Evolutionary conservation across 2,329 filamentous ascomycete genomes (phyloP).

Genomic region (Corniculantispora saksenae): DNA sequence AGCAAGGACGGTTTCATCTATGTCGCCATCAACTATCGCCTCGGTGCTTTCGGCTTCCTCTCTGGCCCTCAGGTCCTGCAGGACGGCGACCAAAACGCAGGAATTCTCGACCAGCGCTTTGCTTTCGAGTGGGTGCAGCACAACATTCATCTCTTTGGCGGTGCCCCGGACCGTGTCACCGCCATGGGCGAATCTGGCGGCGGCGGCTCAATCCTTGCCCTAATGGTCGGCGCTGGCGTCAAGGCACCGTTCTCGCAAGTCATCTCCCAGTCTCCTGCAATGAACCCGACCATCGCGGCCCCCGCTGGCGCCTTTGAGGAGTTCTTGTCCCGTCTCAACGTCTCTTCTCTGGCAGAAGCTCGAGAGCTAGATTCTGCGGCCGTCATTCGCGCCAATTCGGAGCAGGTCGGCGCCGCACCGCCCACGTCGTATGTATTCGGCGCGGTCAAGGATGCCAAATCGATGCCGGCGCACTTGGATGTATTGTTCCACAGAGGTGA

Average conservation of each 20-base stretch:
- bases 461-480: not conserved
- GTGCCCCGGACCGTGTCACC: constrained; percentile 44
- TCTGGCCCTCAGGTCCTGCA: constrained; percentile 7
- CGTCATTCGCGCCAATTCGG: constrained; percentile 20
- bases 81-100: constrained; percentile 28
- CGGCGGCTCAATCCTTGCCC: constrained; percentile 41
- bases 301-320: constrained; percentile 6
- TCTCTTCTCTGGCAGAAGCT: constrained; percentile 13
- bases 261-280: constrained; percentile 19
- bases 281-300: not conserved
- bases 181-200: constrained; percentile 50
- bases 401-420: constrained; percentile 16
- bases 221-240: constrained; percentile 28
- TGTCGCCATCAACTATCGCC: constrained; percentile 40
- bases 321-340: constrained; percentile 19
- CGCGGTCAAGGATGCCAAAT: constrained; percentile 11
- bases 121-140: constrained; percentile 40
- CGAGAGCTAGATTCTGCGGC: constrained; percentile 7
- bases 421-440: constrained; percentile 15
- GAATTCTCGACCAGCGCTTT: constrained; percentile 42
- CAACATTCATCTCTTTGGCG: constrained; percentile 46
- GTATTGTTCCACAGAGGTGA: constrained; percentile 5
- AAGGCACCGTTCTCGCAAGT: constrained; percentile 35
- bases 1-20: constrained; percentile 35
- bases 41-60: constrained; percentile 39